These are phyloP conservation scores for Xylaria sp. DNA, from an alignment of 2,329 filamentous ascomycete genomes.

Conservation along the genomic window DNA sequence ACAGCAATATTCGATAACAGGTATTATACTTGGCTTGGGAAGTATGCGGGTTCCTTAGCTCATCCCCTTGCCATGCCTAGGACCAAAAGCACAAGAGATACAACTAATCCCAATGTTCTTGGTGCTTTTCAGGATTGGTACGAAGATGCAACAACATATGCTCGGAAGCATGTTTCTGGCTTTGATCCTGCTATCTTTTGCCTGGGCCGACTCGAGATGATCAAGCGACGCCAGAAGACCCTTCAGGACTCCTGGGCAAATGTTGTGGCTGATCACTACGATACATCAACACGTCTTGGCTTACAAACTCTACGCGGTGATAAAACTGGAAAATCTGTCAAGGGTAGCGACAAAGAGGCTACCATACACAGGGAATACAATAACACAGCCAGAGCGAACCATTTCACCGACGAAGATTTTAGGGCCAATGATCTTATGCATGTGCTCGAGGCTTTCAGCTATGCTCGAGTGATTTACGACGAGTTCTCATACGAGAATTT, in stretches of 20 bases:
- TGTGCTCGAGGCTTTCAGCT: conserved; percentile 54
- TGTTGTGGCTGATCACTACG: conserved; percentile 29
- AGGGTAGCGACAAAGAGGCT: neutral
- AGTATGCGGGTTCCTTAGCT: conserved; percentile 34
- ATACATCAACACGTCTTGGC: conserved; percentile 30
- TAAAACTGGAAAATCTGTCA: conserved; percentile 11
- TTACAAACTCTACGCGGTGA: conserved; percentile 8
- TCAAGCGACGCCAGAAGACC: conserved; percentile 16
- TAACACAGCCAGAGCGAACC: conserved; percentile 1
- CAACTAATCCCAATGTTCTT: conserved; percentile 25
- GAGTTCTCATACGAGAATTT: conserved; percentile 56
- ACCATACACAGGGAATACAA: conserved; percentile 15
- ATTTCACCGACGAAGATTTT: conserved; percentile 22
- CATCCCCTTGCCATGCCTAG: conserved; percentile 25
- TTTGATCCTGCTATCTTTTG: conserved; percentile 28
- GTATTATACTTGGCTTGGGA: conserved; percentile 40
- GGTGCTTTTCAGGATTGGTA: conserved; percentile 45
- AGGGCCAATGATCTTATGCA: conserved; percentile 26
- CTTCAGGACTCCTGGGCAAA: conserved; percentile 18
- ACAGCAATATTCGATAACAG: conserved; percentile 42
- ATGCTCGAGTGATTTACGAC: conserved; percentile 54
- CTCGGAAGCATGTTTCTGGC: conserved; percentile 31
- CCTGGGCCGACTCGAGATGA: conserved; percentile 11
- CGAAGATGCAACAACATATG: conserved; percentile 30
- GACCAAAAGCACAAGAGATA: conserved; percentile 12